These are phyloP conservation scores for Naganishia sp. DNA, from an alignment of 1,284 basidiomycete species.

Conservation along the genomic window DNA sequence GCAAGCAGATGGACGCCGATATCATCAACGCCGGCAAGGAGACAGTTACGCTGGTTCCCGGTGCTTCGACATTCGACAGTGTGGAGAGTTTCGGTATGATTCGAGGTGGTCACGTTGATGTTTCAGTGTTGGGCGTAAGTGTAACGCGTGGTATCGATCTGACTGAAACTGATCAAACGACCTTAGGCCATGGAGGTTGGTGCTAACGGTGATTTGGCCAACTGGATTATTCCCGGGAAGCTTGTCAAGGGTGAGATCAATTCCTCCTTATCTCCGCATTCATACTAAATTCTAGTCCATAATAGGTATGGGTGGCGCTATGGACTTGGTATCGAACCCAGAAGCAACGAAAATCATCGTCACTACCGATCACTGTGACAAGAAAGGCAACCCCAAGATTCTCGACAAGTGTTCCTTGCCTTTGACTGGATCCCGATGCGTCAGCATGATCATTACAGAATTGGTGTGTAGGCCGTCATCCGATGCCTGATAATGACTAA, in stretches of 20 bases:
- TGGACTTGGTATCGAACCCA: conserved; percentile 88
- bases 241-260: conserved; percentile 67
- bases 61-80: conserved; percentile 86
- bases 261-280: neutral
- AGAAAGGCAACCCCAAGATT: conserved; percentile 83
- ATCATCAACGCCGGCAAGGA: conserved; percentile 93
- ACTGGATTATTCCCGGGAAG: conserved; percentile 94
- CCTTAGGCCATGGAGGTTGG: conserved; percentile 86
- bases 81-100: conserved; percentile 92
- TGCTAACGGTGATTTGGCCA: conserved; percentile 85
- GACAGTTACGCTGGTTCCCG: conserved; percentile 83
- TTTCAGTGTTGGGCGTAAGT: conserved; percentile 72
- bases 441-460: conserved; percentile 87
- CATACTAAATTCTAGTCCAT: neutral
- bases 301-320: conserved; percentile 84
- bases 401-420: conserved; percentile 77
- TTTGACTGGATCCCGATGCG: conserved; percentile 80
- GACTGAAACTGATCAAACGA: conserved; percentile 14
- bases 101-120: conserved; percentile 87
- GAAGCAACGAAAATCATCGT: conserved; percentile 80
- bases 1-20: conserved; percentile 77
- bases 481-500: neutral
- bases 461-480: conserved; percentile 57
- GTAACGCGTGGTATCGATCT: conserved; percentile 40
- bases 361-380: conserved; percentile 81